Percentiles rank a stretch among this genome's conserved stretches.
These are phyloP conservation scores for Camelina sativa DNA, from an alignment of 345 rosid species.

Conservation along the genomic window DNA sequence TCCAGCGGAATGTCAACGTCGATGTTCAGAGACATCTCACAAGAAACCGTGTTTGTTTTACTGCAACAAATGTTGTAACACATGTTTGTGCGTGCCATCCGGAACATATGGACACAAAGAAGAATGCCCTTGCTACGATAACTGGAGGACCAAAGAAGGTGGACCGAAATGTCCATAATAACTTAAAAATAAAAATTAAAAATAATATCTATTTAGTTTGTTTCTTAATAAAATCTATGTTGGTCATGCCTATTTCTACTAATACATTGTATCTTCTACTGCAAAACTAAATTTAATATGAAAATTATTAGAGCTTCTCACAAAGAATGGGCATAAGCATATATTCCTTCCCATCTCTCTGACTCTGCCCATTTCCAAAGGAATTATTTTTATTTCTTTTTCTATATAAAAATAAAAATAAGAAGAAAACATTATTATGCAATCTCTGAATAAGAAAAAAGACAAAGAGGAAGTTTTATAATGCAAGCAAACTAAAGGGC, in stretches of 20 bases:
- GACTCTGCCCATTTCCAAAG: too few species aligned
- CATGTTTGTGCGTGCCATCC: conserved; percentile 52
- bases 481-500: too few species aligned
- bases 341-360: too few species aligned
- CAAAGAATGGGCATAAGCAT: too few species aligned
- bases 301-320: too few species aligned
- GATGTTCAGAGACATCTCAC: conserved; percentile 42
- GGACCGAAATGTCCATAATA: conserved; percentile 52
- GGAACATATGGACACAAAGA: conserved; percentile 55
- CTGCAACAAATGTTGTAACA: conserved; percentile 50
- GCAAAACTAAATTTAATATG: too few species aligned
- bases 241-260: not conserved
- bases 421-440: too few species aligned
- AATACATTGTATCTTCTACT: too few species aligned
- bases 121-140: conserved; percentile 49
- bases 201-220: not conserved
- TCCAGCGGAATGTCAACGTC: conserved; percentile 22
- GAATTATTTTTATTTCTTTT: too few species aligned
- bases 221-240: not conserved
- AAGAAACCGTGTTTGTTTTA: conserved; percentile 37
- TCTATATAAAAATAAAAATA: too few species aligned
- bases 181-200: not conserved
- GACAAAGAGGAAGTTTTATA: too few species aligned
- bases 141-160: conserved; percentile 43
- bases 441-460: too few species aligned